Evolutionary conservation across 2,329 filamentous ascomycete species (phyloP).

Genomic region (Trichoderma sp.): DNA sequence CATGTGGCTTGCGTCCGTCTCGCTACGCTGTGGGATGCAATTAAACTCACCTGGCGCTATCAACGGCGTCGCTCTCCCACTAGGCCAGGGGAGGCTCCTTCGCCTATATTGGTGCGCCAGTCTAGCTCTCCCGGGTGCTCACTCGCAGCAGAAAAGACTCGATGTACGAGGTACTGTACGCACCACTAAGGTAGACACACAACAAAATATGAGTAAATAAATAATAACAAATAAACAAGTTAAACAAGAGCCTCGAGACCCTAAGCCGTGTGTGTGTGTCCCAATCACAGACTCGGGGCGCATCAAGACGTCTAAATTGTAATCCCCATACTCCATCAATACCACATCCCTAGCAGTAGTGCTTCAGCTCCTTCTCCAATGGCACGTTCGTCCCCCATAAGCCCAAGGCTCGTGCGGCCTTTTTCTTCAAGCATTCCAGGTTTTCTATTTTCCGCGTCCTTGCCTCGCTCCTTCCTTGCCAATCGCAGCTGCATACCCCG

Average conservation of each 20-base stretch:
- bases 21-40: conserved; percentile 12
- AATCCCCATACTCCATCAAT: too few species aligned
- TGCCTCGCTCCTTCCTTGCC: background rate
- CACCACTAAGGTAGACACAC: too few species aligned
- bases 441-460: background rate
- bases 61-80: background rate
- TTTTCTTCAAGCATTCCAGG: background rate
- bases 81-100: conserved; percentile 13
- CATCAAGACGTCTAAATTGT: background rate
- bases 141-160: background rate
- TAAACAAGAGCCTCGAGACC: too few species aligned
- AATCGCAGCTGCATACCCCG: conserved; percentile 7
- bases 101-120: background rate
- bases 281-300: background rate
- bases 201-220: too few species aligned
- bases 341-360: too few species aligned
- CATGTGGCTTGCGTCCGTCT: conserved; percentile 10
- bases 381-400: background rate
- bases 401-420: conserved; percentile 1
- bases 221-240: too few species aligned
- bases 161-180: too few species aligned
- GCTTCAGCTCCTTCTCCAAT: background rate
- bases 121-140: background rate
- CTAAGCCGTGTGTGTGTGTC: background rate
- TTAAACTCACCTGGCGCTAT: conserved; percentile 20